Evolutionary conservation across 768 basidiomycete species (phyloP).

Genomic region (Lyophyllum decastes): DNA sequence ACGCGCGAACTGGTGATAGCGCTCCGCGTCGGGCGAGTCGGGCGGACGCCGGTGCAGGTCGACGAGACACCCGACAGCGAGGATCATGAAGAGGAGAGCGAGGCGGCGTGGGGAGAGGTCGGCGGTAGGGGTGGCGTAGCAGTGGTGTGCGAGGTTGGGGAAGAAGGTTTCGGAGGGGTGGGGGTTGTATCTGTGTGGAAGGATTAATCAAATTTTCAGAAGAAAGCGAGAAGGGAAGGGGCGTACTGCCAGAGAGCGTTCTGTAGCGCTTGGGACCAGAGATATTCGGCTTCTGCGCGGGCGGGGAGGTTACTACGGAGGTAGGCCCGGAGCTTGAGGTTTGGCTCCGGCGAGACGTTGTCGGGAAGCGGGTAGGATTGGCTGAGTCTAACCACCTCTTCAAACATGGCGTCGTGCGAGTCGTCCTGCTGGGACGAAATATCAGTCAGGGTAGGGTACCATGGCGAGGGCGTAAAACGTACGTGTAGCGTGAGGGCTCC

Average conservation of each 20-base stretch:
- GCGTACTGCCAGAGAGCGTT: constrained; percentile 71
- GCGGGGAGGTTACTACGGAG: constrained; percentile 59
- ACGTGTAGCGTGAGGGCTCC: background rate
- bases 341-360: constrained; percentile 48
- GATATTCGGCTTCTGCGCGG: constrained; percentile 55
- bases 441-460: background rate
- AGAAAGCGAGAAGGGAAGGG: constrained; percentile 3
- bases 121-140: constrained; percentile 53
- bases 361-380: constrained; percentile 56
- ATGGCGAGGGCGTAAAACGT: background rate
- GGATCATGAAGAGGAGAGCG: constrained; percentile 67
- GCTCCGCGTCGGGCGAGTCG: constrained; percentile 56
- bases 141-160: constrained; percentile 64
- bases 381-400: constrained; percentile 52
- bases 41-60: constrained; percentile 49
- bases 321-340: constrained; percentile 54
- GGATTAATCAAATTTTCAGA: background rate
- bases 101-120: constrained; percentile 64
- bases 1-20: constrained; percentile 60
- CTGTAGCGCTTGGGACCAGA: constrained; percentile 61
- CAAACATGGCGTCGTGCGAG: constrained; percentile 29
- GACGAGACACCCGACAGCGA: constrained; percentile 69
- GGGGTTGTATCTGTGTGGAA: constrained; percentile 53
- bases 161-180: constrained; percentile 66
- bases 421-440: background rate